Evolutionary conservation across 1,284 basidiomycete genomes (phyloP).

Genomic region (Farysia itapuensis): DNA sequence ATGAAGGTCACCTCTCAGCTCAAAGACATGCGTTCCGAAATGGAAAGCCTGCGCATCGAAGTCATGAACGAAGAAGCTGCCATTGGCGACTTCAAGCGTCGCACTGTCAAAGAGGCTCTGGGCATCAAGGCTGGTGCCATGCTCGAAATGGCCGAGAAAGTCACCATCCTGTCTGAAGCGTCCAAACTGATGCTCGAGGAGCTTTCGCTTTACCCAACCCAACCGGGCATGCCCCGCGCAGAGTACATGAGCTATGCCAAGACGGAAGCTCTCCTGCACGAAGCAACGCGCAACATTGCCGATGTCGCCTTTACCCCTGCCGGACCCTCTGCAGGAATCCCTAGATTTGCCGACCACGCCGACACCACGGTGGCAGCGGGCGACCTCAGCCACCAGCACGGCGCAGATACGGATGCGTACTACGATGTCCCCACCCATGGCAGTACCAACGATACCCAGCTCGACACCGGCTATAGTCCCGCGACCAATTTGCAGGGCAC

Average conservation of each 20-base stretch:
- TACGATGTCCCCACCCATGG: conserved; percentile 10
- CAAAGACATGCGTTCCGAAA: conserved; percentile 75
- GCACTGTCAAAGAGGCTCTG: conserved; percentile 72
- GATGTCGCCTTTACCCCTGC: conserved; percentile 46
- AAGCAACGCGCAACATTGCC: conserved; percentile 44
- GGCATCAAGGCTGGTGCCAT: conserved; percentile 84
- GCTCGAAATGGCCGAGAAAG: conserved; percentile 81
- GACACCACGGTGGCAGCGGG: conserved; percentile 19
- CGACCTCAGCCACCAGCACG: conserved; percentile 13
- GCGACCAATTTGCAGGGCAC: conserved; percentile 3
- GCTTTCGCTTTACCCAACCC: conserved; percentile 77
- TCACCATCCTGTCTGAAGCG: conserved; percentile 78
- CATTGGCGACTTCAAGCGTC: conserved; percentile 81
- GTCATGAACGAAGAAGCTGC: conserved; percentile 81
- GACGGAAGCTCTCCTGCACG: conserved; percentile 46
- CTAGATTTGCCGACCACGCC: conserved; percentile 18
- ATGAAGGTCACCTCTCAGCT: conserved; percentile 74
- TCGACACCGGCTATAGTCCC: conserved; percentile 23
- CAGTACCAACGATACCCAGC: conserved; percentile 1
- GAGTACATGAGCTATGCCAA: conserved; percentile 66
- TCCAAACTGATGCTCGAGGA: conserved; percentile 80
- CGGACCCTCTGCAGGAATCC: conserved; percentile 27
- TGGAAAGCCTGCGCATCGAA: conserved; percentile 73
- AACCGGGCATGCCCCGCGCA: conserved; percentile 75
- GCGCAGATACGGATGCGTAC: conserved; percentile 4